Conservation (phyloP, 2,329 filamentous ascomycete genomes). For the Dothidotthia symphoricarpi region DNA sequence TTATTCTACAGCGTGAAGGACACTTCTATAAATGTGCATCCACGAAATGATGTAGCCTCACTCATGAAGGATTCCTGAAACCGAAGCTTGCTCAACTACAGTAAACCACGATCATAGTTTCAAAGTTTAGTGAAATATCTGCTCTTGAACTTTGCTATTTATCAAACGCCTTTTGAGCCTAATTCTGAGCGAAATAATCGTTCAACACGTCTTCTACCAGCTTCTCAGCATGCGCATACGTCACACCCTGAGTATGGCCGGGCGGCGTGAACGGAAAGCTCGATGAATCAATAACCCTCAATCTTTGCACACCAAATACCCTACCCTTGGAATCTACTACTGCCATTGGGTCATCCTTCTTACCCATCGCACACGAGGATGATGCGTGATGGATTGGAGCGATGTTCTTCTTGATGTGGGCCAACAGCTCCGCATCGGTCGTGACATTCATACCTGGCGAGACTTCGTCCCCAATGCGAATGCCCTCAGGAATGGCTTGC, state of each 20-base stretch:
- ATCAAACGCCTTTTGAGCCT: too few relatives aligned
- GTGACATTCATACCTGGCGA: constrained; percentile 18
- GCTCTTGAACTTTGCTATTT: too few relatives aligned
- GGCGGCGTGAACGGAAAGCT: constrained; percentile 36
- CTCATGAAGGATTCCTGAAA: too few relatives aligned
- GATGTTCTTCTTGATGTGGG: constrained; percentile 10
- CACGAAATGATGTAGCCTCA: too few relatives aligned
- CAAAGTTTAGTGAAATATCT: too few relatives aligned
- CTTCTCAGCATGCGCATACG: constrained; percentile 35
- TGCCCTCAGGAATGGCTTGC: constrained; percentile 13
- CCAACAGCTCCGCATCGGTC: constrained; percentile 25
- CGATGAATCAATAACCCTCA: constrained; percentile 37
- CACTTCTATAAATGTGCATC: too few relatives aligned
- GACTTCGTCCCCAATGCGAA: constrained; percentile 13
- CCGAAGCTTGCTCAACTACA: too few relatives aligned
- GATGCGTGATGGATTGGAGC: constrained; percentile 22
- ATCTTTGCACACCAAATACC: constrained; percentile 31
- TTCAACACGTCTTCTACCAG: constrained; percentile 18
- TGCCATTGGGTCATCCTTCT: constrained; percentile 23
- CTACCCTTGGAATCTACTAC: constrained; percentile 37
- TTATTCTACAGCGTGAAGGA: too few relatives aligned
- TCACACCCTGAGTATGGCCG: constrained; percentile 33
- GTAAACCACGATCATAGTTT: too few relatives aligned
- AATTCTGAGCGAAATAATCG: not conserved
- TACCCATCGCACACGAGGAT: constrained; percentile 22